phyloP scores from a whole-genome alignment of 1,284 basidiomycete species.

The Xanthoconium separans region DNA sequence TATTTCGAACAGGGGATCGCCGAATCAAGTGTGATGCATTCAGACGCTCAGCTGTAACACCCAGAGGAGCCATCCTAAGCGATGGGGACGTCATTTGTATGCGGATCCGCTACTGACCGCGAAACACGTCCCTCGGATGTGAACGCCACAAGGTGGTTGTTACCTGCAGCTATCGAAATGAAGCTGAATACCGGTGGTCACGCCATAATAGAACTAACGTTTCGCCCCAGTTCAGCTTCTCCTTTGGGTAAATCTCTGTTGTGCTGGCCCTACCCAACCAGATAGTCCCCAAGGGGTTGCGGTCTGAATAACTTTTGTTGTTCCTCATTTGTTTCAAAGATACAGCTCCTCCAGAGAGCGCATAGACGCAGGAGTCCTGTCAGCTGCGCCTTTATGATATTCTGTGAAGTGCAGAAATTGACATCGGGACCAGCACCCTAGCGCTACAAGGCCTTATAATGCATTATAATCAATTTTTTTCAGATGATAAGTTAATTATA shows the following conservation, averaged over 20 bases:
- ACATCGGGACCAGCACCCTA: no score
- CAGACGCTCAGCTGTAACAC: slow-evolving; percentile 33
- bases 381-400: slow-evolving; percentile 64
- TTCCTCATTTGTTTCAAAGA: slow-evolving; percentile 52
- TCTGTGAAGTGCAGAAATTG: slow-evolving; percentile 40
- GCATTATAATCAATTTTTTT: no score
- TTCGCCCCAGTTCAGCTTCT: slow-evolving; percentile 52
- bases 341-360: slow-evolving; percentile 72
- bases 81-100: slow-evolving; percentile 42
- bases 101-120: slow-evolving; percentile 53
- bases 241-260: slow-evolving; percentile 49
- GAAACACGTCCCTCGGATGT: slow-evolving; percentile 79
- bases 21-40: slow-evolving; percentile 61
- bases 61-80: slow-evolving; percentile 27
- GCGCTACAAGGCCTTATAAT: no score
- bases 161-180: slow-evolving; percentile 70
- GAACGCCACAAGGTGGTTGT: slow-evolving; percentile 82
- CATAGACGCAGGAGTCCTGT: slow-evolving; percentile 63
- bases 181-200: slow-evolving; percentile 46
- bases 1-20: slow-evolving; percentile 76
- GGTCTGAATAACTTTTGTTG: slow-evolving; percentile 41
- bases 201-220: slow-evolving; percentile 38
- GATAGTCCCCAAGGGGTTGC: slow-evolving; percentile 52
- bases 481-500: no score
- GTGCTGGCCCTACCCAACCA: slow-evolving; percentile 58